Percentiles rank a stretch among this genome's conserved stretches.
phyloP scores from a whole-genome alignment of 805 yeast species.

The Blastobotrys mokoenaii region DNA sequence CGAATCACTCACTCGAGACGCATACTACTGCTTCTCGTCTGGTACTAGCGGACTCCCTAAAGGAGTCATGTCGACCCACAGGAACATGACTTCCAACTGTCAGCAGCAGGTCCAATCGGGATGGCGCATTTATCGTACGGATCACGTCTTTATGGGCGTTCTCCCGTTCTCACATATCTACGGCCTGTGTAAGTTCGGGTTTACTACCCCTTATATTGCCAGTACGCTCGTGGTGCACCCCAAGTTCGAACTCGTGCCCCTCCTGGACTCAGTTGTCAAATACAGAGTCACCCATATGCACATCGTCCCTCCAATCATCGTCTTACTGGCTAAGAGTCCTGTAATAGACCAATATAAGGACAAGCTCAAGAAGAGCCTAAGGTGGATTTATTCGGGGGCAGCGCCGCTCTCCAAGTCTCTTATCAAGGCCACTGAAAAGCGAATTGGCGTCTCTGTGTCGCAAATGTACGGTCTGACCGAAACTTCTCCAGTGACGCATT shows the following conservation, averaged over 20 bases:
- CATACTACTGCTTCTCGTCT: slow-evolving; percentile 24
- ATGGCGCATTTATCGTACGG: not conserved
- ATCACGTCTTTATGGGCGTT: slow-evolving; percentile 7
- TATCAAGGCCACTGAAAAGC: slow-evolving; percentile 7
- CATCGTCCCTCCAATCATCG: slow-evolving; percentile 37
- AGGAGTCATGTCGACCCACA: slow-evolving; percentile 59
- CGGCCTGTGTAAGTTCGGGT: slow-evolving; percentile 78
- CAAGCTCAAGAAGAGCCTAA: slow-evolving; percentile 32
- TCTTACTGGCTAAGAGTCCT: slow-evolving; percentile 38
- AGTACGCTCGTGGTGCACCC: slow-evolving; percentile 21
- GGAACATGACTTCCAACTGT: slow-evolving; percentile 36
- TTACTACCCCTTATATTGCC: slow-evolving; percentile 41
- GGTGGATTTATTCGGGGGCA: slow-evolving; percentile 37
- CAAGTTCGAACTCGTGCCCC: slow-evolving; percentile 27
- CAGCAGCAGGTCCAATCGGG: slow-evolving; percentile 8
- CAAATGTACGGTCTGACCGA: slow-evolving; percentile 35
- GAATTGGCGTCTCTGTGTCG: slow-evolving; percentile 17
- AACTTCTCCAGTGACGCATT: slow-evolving; percentile 47
- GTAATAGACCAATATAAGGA: slow-evolving; percentile 34
- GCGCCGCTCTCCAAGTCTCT: slow-evolving; percentile 33
- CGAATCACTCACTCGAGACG: slow-evolving; percentile 9
- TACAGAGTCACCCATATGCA: slow-evolving; percentile 32
- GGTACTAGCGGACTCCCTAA: slow-evolving; percentile 51
- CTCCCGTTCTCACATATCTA: slow-evolving; percentile 23
- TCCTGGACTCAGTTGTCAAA: slow-evolving; percentile 23